Evolutionary conservation across 163 green algal species (phyloP).

Genomic region (Coccomyxa subellipsoidea): DNA sequence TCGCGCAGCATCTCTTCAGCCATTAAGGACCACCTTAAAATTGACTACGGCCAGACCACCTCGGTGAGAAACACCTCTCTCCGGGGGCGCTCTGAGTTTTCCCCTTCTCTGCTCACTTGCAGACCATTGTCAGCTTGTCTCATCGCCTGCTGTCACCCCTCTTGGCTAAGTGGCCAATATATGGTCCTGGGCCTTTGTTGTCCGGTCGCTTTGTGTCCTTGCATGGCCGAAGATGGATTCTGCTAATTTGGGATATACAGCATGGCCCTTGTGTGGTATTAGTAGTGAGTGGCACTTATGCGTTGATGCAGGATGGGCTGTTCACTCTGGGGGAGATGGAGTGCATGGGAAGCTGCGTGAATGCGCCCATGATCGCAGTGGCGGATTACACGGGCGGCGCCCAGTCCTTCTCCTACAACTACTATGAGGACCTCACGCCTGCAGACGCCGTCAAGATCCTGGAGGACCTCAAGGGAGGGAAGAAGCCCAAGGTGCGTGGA

Average conservation of each 20-base stretch:
- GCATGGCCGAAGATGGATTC: no score
- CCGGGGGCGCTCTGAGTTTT: no score
- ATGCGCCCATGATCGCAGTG: conserved; percentile 97
- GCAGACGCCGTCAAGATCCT: conserved; percentile 75
- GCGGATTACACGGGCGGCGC: conserved; percentile 95
- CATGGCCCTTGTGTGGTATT: background rate
- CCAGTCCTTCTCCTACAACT: conserved; percentile 95
- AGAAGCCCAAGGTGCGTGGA: conserved; percentile 72
- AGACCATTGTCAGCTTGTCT: no score
- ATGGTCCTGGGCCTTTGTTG: no score
- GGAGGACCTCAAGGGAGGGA: conserved; percentile 76
- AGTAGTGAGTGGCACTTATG: background rate
- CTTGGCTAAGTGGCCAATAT: no score
- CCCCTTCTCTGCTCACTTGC: no score
- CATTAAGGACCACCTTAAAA: conserved; percentile 82
- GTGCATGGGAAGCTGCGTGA: conserved; percentile 99
- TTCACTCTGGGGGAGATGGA: conserved; percentile 99
- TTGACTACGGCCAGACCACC: conserved; percentile 88
- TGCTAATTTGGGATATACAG: no score
- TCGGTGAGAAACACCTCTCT: conserved; percentile 15
- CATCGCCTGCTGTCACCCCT: no score
- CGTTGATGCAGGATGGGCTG: conserved; percentile 68
- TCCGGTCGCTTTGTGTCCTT: no score
- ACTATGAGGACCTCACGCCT: conserved; percentile 97
- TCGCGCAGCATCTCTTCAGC: conserved; percentile 81